Evolutionary conservation across 2,329 filamentous ascomycete genomes (phyloP), one percentile per base, ranked within the genome.

Genomic region (Alternaria longipes): DNA sequence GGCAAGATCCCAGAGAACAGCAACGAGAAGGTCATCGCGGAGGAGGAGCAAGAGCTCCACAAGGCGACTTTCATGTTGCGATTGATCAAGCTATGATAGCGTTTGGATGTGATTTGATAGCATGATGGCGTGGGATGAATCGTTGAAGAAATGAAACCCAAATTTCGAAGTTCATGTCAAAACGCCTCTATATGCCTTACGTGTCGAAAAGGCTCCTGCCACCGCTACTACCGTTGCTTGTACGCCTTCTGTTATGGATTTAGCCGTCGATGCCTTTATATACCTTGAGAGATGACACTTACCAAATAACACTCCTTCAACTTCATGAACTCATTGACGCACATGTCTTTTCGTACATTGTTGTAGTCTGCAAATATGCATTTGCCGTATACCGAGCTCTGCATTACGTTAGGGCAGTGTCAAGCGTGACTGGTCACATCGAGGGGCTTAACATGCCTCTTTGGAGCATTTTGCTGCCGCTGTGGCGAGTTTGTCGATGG

Each of bases 311-410:
- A 98, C 68, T 97, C 85, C 78, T 97, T 97, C 50, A 98, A 79
- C 67, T 83, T 88, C 79, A 95, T 83, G 70, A 99, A 98, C 74
- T 97, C 93, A 59, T 88, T 88, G 5, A 85, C 84, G 74, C 95
- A 99, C 84, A 95, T 95, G 75, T 97, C 92, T 76, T 97, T 97
- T 70, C 93, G 87, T 3, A 97, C 88, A 4, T 93, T 88, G 75
- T 94, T 94, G 81, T 97, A 98, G 75, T 98, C 94, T 40, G 88
- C 87, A 52, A 94, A 86, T 66, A 99, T 89, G 77, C 95, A 99
- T 83, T 93, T 94, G 68, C 94, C 95, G 74, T 98, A 99, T 12
- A 87, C 84, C 3, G 92, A 85, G 54, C 92, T 91, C 94, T 98
- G 41, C 8, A 8, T 20, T 26, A 8, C 4, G 24, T 45, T 5